A percentile compares a stretch with the other conserved stretches of the same genome.
Evolutionary conservation across 2,329 filamentous ascomycete genomes (phyloP).

Genomic region (Zymoseptoria crescenta): DNA sequence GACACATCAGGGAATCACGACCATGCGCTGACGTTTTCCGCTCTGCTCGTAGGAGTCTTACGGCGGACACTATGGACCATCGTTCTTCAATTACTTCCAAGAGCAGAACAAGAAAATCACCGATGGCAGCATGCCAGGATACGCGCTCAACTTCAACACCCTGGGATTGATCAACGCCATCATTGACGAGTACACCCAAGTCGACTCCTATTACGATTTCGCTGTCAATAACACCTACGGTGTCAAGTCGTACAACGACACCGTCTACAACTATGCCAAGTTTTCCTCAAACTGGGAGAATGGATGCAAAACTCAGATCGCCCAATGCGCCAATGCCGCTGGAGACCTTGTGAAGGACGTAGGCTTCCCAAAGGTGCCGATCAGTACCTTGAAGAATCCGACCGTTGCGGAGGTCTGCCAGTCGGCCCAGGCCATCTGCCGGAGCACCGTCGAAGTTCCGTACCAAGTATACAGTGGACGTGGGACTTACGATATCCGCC

Average conservation of each 20-base stretch:
- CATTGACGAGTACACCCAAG: slow-evolving; percentile 41
- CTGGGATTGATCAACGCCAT: slow-evolving; percentile 36
- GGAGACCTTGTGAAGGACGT: slow-evolving; percentile 46
- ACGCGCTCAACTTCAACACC: background rate
- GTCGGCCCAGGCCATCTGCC: slow-evolving; percentile 49
- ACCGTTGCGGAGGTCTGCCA: slow-evolving; percentile 40
- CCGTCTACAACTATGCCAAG: slow-evolving; percentile 51
- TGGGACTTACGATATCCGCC: slow-evolving; percentile 52
- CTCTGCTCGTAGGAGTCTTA: slow-evolving; percentile 5
- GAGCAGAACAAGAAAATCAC: slow-evolving; percentile 51
- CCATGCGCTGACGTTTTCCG: background rate
- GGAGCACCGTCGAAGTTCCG: slow-evolving; percentile 48
- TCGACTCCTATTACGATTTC: slow-evolving; percentile 39
- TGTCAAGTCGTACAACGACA: slow-evolving; percentile 48
- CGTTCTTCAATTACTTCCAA: slow-evolving; percentile 50
- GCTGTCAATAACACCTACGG: slow-evolving; percentile 49
- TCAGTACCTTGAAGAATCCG: slow-evolving; percentile 9
- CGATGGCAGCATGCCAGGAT: slow-evolving; percentile 23
- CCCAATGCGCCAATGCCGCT: slow-evolving; percentile 36
- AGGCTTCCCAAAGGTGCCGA: slow-evolving; percentile 39
- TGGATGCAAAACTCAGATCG: slow-evolving; percentile 41
- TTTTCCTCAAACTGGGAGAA: slow-evolving; percentile 39
- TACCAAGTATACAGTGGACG: slow-evolving; percentile 39
- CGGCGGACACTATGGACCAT: slow-evolving; percentile 55
- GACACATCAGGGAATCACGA: too few relatives aligned